A percentile compares a stretch with the other conserved stretches of the same genome.
phyloP scores from a whole-genome alignment of 2,329 filamentous ascomycete species.

The Emmonsiellopsis sp. region DNA sequence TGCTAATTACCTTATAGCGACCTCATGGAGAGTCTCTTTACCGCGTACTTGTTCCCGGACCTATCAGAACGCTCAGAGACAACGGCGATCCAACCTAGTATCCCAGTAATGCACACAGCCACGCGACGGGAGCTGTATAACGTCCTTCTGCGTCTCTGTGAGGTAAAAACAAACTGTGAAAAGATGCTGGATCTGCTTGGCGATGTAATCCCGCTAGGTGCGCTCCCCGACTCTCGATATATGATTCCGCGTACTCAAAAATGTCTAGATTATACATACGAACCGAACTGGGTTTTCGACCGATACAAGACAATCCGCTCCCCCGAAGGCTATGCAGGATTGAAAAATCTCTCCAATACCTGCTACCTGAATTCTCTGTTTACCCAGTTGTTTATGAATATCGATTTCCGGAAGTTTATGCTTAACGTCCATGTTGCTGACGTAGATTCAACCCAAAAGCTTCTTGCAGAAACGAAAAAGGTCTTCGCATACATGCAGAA shows the following conservation, averaged over 20 bases:
- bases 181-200: slow-evolving; percentile 45
- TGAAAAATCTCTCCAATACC: slow-evolving; percentile 89
- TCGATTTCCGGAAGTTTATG: slow-evolving; percentile 77
- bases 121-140: slow-evolving; percentile 54
- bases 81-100: slow-evolving; percentile 22
- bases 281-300: slow-evolving; percentile 55
- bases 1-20: slow-evolving; percentile 17
- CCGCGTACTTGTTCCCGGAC: slow-evolving; percentile 57
- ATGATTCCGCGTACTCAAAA: slow-evolving; percentile 12
- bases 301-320: slow-evolving; percentile 61
- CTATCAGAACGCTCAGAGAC: slow-evolving; percentile 26
- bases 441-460: slow-evolving; percentile 48
- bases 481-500: slow-evolving; percentile 84
- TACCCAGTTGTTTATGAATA: slow-evolving; percentile 94
- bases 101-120: slow-evolving; percentile 44
- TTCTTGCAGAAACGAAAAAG: slow-evolving; percentile 69
- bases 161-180: slow-evolving; percentile 41
- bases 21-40: slow-evolving; percentile 49
- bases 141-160: slow-evolving; percentile 50
- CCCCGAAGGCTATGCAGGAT: slow-evolving; percentile 71
- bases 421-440: slow-evolving; percentile 54
- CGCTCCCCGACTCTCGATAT: slow-evolving; percentile 16
- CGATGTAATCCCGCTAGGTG: slow-evolving; percentile 45
- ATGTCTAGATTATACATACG: slow-evolving; percentile 50
- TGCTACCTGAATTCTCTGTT: slow-evolving; percentile 95